A percentile compares a stretch with the other conserved stretches of the same genome.
Evolutionary conservation across 2,329 filamentous ascomycete species (phyloP).

Genomic region (Chrysoporthe puriensis): DNA sequence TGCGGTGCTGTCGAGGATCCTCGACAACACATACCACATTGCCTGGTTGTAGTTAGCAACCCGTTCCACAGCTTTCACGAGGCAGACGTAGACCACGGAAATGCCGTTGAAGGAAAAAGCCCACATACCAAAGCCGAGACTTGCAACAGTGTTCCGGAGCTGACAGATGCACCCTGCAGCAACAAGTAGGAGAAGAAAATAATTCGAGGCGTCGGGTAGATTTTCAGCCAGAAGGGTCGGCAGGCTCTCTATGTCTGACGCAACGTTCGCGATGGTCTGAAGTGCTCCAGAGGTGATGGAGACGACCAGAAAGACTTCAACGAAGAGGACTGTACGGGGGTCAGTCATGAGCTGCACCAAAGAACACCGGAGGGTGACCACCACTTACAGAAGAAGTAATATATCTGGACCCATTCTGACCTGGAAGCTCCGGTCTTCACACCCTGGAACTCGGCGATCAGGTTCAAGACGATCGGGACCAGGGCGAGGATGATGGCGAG

Average conservation of each 20-base stretch:
- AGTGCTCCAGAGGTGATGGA: slow-evolving; percentile 77
- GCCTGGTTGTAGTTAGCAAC: slow-evolving; percentile 17
- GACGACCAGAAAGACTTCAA: slow-evolving; percentile 92
- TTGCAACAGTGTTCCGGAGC: slow-evolving; percentile 86
- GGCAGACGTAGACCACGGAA: background rate
- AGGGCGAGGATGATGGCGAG: slow-evolving; percentile 79
- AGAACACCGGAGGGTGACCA: too few relatives aligned
- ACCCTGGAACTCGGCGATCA: slow-evolving; percentile 75
- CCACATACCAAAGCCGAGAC: slow-evolving; percentile 67
- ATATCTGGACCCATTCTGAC: slow-evolving; percentile 83
- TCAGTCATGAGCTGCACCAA: background rate
- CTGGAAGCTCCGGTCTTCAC: slow-evolving; percentile 80
- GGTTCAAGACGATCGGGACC: slow-evolving; percentile 76
- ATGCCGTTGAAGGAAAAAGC: background rate
- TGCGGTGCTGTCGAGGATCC: slow-evolving; percentile 80
- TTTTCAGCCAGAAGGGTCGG: slow-evolving; percentile 75
- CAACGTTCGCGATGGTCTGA: slow-evolving; percentile 60
- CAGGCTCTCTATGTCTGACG: slow-evolving; percentile 65
- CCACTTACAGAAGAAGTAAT: slow-evolving; percentile 74
- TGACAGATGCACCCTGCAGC: slow-evolving; percentile 88
- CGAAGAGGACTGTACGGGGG: slow-evolving; percentile 68
- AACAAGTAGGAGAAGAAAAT: slow-evolving; percentile 99
- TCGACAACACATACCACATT: slow-evolving; percentile 80
- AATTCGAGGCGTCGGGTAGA: slow-evolving; percentile 86
- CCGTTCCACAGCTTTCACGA: background rate